Evolutionary conservation across 2,329 filamentous ascomycete genomes (phyloP).

Genomic region (Reticulascus tulasneorum): DNA sequence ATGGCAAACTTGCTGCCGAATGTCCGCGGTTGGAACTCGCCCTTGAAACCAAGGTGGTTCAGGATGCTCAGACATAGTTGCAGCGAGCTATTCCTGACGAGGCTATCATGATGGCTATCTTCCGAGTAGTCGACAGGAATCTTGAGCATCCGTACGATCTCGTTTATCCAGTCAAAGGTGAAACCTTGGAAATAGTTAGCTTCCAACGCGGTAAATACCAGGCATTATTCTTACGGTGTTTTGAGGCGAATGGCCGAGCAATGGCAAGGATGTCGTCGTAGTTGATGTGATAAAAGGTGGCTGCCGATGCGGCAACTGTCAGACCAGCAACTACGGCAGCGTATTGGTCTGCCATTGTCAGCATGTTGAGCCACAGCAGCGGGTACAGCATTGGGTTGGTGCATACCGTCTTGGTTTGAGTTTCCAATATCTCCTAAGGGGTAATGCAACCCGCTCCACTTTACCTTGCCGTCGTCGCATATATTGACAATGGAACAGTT

Average conservation of each 20-base stretch:
- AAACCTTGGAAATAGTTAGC: conserved; percentile 41
- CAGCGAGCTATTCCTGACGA: conserved; percentile 69
- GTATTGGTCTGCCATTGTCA: conserved; percentile 41
- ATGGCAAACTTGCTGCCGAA: conserved; percentile 72
- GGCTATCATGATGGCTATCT: conserved; percentile 65
- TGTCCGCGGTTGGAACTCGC: conserved; percentile 56
- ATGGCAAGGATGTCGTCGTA: conserved; percentile 72
- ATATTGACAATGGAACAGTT: conserved; percentile 56
- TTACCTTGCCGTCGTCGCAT: conserved; percentile 53
- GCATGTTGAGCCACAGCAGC: conserved; percentile 12
- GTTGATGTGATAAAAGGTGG: conserved; percentile 42
- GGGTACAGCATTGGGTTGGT: too few species aligned
- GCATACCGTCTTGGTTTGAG: conserved; percentile 46
- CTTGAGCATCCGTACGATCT: conserved; percentile 66
- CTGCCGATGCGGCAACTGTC: conserved; percentile 46
- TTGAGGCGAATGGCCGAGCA: conserved; percentile 46
- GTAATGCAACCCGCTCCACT: conserved; percentile 55
- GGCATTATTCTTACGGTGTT: conserved; percentile 32
- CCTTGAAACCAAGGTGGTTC: conserved; percentile 70
- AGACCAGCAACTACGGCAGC: conserved; percentile 59
- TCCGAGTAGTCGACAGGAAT: conserved; percentile 78
- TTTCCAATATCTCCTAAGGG: conserved; percentile 43
- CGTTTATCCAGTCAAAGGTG: conserved; percentile 58
- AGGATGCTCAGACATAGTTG: conserved; percentile 76
- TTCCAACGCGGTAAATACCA: conserved; percentile 1